Evolutionary conservation across 148 eudicot genomes (phyloP).

Genomic region (Gaultheria prostrata): DNA sequence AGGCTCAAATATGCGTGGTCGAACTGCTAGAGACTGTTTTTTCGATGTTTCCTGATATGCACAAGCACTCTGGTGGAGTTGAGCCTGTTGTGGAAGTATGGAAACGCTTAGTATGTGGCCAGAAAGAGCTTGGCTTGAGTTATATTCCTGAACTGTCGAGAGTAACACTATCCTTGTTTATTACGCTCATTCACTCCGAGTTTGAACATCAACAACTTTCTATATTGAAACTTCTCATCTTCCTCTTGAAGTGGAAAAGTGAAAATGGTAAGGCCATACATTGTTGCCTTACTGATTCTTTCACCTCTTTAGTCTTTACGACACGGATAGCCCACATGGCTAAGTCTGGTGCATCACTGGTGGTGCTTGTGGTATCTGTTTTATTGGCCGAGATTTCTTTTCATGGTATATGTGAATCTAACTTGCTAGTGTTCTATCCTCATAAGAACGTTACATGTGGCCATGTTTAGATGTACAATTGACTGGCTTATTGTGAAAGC

Average conservation of each 20-base stretch:
- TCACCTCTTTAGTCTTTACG: not conserved
- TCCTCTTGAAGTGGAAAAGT: slow-evolving; percentile 63
- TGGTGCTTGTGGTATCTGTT: not conserved
- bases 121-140: slow-evolving; percentile 74
- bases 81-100: slow-evolving; percentile 53
- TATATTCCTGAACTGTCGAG: slow-evolving; percentile 52
- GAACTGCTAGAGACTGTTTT: slow-evolving; percentile 58
- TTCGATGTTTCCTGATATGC: slow-evolving; percentile 36
- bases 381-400: not conserved
- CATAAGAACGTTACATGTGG: not conserved
- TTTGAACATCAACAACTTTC: slow-evolving; percentile 74
- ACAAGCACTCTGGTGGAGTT: slow-evolving; percentile 38
- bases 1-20: slow-evolving; percentile 64
- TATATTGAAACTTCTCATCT: slow-evolving; percentile 49
- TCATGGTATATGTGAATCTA: not conserved
- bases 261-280: slow-evolving; percentile 52
- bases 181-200: slow-evolving; percentile 52
- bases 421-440: not conserved
- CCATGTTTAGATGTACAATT: too few species aligned
- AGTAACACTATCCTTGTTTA: slow-evolving; percentile 49
- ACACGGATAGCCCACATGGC: not conserved
- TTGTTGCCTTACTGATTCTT: not conserved
- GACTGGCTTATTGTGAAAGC: not conserved
- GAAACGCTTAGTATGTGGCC: slow-evolving; percentile 50
- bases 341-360: not conserved